Percentiles rank a stretch among this genome's conserved stretches.
Conservation (phyloP, 768 basidiomycete species). For the Termitomyces sp. region DNA sequence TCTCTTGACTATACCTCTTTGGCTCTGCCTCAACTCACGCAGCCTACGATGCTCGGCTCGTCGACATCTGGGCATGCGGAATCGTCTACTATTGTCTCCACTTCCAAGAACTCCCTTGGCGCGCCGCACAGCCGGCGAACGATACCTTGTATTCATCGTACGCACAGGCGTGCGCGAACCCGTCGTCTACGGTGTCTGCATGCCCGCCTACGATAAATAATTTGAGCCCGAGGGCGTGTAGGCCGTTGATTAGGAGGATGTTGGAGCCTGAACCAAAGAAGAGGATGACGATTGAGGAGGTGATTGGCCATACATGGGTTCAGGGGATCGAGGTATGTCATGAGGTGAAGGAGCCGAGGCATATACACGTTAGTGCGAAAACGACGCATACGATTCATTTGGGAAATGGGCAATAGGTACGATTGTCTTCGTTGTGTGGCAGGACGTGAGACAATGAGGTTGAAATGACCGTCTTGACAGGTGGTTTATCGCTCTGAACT, state of each 20-base stretch:
- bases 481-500: background rate
- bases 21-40: background rate
- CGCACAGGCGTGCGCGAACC: slow-evolving; percentile 50
- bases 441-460: background rate
- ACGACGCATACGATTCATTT: slow-evolving; percentile 53
- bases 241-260: slow-evolving; percentile 86
- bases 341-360: slow-evolving; percentile 55
- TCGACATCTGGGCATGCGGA: slow-evolving; percentile 97
- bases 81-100: slow-evolving; percentile 99
- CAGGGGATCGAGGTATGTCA: slow-evolving; percentile 81
- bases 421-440: background rate
- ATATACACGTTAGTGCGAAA: slow-evolving; percentile 69
- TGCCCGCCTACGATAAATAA: slow-evolving; percentile 80
- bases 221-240: slow-evolving; percentile 80
- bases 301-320: slow-evolving; percentile 77
- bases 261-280: slow-evolving; percentile 89
- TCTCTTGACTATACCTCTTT: slow-evolving; percentile 1
- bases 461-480: background rate
- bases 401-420: slow-evolving; percentile 16
- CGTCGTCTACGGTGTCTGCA: slow-evolving; percentile 40
- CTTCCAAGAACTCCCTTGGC: slow-evolving; percentile 98
- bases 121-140: slow-evolving; percentile 73
- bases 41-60: slow-evolving; percentile 97
- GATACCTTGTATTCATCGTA: slow-evolving; percentile 85
- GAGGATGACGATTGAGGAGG: slow-evolving; percentile 76